These are phyloP conservation scores for Colletotrichum cordylinicola DNA, from an alignment of 2,329 filamentous ascomycete genomes.

Conservation along the genomic window DNA sequence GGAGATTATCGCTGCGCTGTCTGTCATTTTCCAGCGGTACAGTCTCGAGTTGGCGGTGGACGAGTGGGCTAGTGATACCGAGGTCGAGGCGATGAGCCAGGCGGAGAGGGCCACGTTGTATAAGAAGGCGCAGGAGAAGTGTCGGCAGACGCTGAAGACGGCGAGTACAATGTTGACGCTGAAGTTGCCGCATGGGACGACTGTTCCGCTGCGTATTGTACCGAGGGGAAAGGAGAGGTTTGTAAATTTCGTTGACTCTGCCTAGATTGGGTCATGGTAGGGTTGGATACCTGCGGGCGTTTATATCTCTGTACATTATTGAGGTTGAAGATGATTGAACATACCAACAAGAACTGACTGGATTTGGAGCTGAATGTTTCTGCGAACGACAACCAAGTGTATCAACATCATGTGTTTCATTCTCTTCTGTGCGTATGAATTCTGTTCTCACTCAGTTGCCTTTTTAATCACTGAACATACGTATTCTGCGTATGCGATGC, in stretches of 20 bases:
- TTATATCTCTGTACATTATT: background rate
- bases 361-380: background rate
- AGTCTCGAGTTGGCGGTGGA: constrained; percentile 75
- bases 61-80: constrained; percentile 58
- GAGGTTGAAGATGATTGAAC: background rate
- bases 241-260: constrained; percentile 42
- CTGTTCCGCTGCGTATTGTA: constrained; percentile 72
- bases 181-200: constrained; percentile 65
- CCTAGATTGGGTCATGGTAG: background rate
- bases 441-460: too few relatives aligned
- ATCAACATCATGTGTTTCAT: background rate
- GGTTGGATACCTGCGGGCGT: background rate
- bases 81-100: constrained; percentile 56
- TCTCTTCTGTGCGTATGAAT: too few relatives aligned
- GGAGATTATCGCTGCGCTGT: constrained; percentile 60
- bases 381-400: background rate
- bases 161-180: constrained; percentile 73
- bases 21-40: constrained; percentile 62
- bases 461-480: too few relatives aligned
- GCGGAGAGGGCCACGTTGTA: constrained; percentile 60
- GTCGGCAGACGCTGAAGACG: constrained; percentile 54
- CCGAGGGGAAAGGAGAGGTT: constrained; percentile 75
- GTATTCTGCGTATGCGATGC: too few relatives aligned
- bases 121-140: constrained; percentile 62
- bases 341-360: background rate